Percentiles rank a stretch among this genome's conserved stretches.
phyloP scores from a whole-genome alignment of 2,329 filamentous ascomycete species.

The Fusarium pseudograminearum region DNA sequence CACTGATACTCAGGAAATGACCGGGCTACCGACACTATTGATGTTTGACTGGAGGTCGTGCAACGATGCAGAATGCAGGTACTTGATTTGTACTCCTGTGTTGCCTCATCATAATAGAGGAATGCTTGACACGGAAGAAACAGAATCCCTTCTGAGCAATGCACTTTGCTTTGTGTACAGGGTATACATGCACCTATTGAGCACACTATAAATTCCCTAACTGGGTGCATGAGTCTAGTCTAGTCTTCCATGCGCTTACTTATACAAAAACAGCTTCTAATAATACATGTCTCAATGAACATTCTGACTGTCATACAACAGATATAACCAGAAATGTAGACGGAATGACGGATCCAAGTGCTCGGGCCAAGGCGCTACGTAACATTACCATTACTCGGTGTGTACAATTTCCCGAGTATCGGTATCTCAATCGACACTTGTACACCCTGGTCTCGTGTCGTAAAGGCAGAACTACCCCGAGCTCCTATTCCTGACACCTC shows the following conservation, averaged over 20 bases:
- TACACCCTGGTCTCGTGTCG: constrained; percentile 34
- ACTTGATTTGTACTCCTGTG: background rate
- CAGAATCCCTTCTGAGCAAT: background rate
- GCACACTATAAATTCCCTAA: background rate
- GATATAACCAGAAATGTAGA: background rate
- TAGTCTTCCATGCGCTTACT: background rate
- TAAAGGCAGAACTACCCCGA: constrained; percentile 25
- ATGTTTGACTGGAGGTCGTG: constrained; percentile 1
- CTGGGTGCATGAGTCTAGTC: background rate
- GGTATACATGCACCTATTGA: background rate
- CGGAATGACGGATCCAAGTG: constrained; percentile 12
- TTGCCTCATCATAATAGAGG: background rate
- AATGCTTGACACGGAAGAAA: background rate
- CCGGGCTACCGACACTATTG: background rate
- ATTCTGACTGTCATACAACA: background rate
- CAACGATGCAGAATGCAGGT: background rate
- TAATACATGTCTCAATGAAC: background rate
- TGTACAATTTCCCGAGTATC: constrained; percentile 8
- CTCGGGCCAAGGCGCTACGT: constrained; percentile 24
- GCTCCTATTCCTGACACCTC: constrained; percentile 27
- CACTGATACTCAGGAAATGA: background rate
- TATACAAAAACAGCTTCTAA: background rate
- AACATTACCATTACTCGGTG: constrained; percentile 22
- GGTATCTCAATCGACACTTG: constrained; percentile 21
- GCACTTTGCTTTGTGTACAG: background rate